Conservation (phyloP, 106 monocot species). For the Acanthochlamys bracteata region DNA sequence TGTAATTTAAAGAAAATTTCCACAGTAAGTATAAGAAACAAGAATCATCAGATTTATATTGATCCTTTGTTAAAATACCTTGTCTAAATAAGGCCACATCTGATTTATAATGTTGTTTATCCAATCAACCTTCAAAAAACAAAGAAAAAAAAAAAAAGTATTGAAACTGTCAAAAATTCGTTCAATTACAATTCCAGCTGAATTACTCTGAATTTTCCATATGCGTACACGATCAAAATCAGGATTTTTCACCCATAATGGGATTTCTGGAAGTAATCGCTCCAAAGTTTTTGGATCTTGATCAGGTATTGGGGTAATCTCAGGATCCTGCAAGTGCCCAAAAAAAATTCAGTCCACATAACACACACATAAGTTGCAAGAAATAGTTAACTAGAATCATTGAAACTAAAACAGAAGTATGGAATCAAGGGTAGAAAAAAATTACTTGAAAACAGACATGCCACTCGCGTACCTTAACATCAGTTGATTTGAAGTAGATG, state of each 20-base stretch:
- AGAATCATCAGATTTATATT: not conserved
- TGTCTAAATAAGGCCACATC: conserved; percentile 97
- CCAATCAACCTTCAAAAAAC: conserved; percentile 76
- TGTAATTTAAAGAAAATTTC: conserved; percentile 5
- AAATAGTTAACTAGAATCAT: too few species aligned
- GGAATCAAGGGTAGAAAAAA: too few species aligned
- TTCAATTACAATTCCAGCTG: too few species aligned
- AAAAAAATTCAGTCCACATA: too few species aligned
- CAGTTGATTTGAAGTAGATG: conserved; percentile 70
- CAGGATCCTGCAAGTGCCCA: conserved; percentile 24
- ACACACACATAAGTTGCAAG: too few species aligned
- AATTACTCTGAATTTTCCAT: not conserved
- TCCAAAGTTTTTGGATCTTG: conserved; percentile 42
- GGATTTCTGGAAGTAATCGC: conserved; percentile 55
- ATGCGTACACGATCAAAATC: conserved; percentile 81
- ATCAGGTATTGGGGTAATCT: conserved; percentile 44
- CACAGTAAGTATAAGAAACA: not conserved
- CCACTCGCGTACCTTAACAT: conserved; percentile 40
- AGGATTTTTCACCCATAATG: conserved; percentile 69
- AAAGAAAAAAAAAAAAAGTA: too few species aligned
- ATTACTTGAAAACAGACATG: not conserved
- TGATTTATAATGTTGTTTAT: conserved; percentile 70
- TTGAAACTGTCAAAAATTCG: not conserved
- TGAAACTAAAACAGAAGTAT: too few species aligned
- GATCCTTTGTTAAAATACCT: conserved; percentile 38